Base-by-base conservation (phyloP, 352 stramenopile species). In the Phytophthora colocasiae region DNA sequence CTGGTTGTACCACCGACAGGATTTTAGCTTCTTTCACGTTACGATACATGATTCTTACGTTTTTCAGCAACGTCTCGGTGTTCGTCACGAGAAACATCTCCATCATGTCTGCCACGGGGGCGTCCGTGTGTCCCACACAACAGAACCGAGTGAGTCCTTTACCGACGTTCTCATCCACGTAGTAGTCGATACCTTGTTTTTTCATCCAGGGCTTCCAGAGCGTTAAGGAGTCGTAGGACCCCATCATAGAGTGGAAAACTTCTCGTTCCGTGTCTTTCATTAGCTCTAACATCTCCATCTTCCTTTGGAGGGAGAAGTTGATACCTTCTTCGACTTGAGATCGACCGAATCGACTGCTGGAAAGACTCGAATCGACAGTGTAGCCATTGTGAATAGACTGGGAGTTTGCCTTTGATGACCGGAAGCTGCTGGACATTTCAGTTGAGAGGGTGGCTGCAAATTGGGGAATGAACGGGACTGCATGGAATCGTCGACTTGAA, bases 21-120 rank as follows among this genome's bases (percentile, higher is more conserved):
- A 88, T 71, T 24, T 73, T 70, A 22, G 79, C 72, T 59, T 83
- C 74, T 32, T 80, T 71, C 29, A 88, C 68, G 62, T 80, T 82
- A 50, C 77, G 63, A 57, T 85, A 82, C 43, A 85, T 72, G 58
- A 85, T 63, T 10, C 76, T 68, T 26, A 73, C 64, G 74, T 84
- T 80, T 48, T 76, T 80, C 39, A 83, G 67, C 50, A 88, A 41
- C 29, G 65, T 80, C 15, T 75, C 59, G 10, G 77, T 82, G 50
- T 74, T 65, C 46, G 71, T 63, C 39, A 77, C 64, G 19, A 80
- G 50, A 48, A 85, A 88, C 48, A 88, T 71, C 48, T 75, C 45
- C 68, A 88, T 85, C 26, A 88, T 71, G 4, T 83, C 69, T 10
- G 69, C n/a, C 22, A 76, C 61, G 2, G 66, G 46, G 9, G 76